These are phyloP conservation scores for Isatis tinctoria DNA, from an alignment of 345 rosid species.

Conservation along the genomic window DNA sequence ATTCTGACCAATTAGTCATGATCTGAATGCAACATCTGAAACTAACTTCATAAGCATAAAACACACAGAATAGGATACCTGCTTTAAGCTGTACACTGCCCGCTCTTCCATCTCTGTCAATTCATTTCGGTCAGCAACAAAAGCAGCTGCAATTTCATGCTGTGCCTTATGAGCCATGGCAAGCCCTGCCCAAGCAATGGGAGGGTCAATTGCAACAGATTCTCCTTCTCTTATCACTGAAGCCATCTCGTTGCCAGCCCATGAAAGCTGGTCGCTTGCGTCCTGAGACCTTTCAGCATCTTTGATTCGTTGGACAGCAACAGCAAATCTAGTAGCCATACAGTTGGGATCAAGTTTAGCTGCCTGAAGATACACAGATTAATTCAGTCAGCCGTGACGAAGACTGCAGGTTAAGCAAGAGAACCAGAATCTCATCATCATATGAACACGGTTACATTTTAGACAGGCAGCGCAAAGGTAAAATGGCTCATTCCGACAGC, in stretches of 20 bases:
- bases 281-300: conserved; percentile 96
- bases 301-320: conserved; percentile 83
- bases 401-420: neutral
- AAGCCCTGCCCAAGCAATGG: conserved; percentile 92
- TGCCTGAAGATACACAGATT: conserved; percentile 45
- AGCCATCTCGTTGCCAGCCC: conserved; percentile 99
- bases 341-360: conserved; percentile 92
- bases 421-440: neutral
- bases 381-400: conserved; percentile 4
- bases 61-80: conserved; percentile 40
- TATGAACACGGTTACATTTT: neutral
- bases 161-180: conserved; percentile 88
- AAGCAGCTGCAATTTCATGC: conserved; percentile 89
- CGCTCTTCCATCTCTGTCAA: conserved; percentile 65
- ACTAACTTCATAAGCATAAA: neutral
- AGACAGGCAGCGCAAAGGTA: neutral
- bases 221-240: conserved; percentile 94
- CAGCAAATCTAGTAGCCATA: conserved; percentile 90
- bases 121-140: conserved; percentile 54
- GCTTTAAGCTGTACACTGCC: conserved; percentile 77
- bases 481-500: neutral
- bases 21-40: neutral
- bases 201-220: conserved; percentile 61
- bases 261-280: conserved; percentile 74
- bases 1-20: neutral